Base-by-base conservation (phyloP, 805 yeast genomes). In the Nakazawaea peltata region DNA sequence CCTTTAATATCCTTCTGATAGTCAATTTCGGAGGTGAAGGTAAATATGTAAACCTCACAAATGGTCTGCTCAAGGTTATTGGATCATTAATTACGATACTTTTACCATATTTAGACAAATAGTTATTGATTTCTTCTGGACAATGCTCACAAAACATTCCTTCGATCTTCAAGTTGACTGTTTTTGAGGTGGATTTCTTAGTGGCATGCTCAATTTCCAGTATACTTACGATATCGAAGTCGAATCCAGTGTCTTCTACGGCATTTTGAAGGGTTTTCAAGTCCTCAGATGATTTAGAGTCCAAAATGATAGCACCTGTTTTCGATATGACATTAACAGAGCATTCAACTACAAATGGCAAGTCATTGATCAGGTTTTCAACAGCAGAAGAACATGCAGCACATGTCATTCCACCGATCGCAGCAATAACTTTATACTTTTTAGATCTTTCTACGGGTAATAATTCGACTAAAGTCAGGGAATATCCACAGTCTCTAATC, bases 121-220 rank as follows among this genome's bases (percentile, higher is more conserved):
- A 68, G 3, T 61, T 54, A 47, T 66, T 68, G 21, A 81, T 65
- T 1, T 65, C 50, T 23, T 63, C 68, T 1, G 90, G 90, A 50
- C 90, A 82, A 47, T 76, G 73, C 11, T 65, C 70, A 55, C 90
- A 82, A 50, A 56, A 76, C 84, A 81, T 79, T 1, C 87, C 87
- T 1, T 61, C 62, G 7, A 81, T 63, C 28, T 59, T 63, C 36
- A 82, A 57, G 40, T 70, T 70, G 30, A 81, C 69, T 0, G 76
- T 63, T 44, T 90, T 64, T 3, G 80, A 61, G 30, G 56, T 61
- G 28, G 62, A 64, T 41, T 67, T 65, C 2, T 65, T 59, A n/a
- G 69, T 62, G 1, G 71, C 63, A 40, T 66, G 69, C 43, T 65
- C 65, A 25, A 69, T 62, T 32, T 63, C 65, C 22, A 61, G 62